phyloP scores from a whole-genome alignment of 768 basidiomycete genomes.

The Tricholoma terreum region DNA sequence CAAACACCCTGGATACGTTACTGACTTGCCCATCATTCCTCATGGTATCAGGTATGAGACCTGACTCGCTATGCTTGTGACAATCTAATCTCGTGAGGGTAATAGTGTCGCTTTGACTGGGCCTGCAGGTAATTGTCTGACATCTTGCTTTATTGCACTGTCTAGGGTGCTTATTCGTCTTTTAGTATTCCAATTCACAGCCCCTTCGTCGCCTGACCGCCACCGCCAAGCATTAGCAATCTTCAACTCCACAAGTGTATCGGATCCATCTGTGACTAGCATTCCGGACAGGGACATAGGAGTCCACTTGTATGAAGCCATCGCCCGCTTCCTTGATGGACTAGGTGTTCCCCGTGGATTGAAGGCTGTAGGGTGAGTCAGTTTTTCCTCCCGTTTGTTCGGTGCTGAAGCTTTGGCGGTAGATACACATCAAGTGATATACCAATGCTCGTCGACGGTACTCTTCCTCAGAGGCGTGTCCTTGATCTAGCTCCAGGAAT shows the following conservation, averaged over 20 bases:
- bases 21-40: constrained; percentile 87
- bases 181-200: constrained; percentile 90
- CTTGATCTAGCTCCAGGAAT: constrained; percentile 91
- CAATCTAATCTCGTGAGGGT: not conserved
- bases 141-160: not conserved
- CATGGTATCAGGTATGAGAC: constrained; percentile 73
- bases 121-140: constrained; percentile 58
- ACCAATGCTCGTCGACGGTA: constrained; percentile 79
- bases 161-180: not conserved
- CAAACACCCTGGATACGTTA: constrained; percentile 85
- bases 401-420: not conserved
- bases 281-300: constrained; percentile 83
- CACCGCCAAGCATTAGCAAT: constrained; percentile 88
- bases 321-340: constrained; percentile 82
- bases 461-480: constrained; percentile 88
- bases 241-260: constrained; percentile 64
- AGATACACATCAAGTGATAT: constrained; percentile 69
- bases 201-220: constrained; percentile 87
- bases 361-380: constrained; percentile 64
- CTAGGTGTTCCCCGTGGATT: constrained; percentile 85
- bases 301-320: constrained; percentile 75
- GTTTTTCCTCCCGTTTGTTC: not conserved
- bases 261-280: constrained; percentile 66
- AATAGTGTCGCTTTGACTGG: constrained; percentile 81
- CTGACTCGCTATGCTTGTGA: not conserved